Percentiles rank a stretch among this genome's conserved stretches.
These are phyloP conservation scores for Tolypocladium tundrense DNA, from an alignment of 2,329 filamentous ascomycete genomes.

Conservation along the genomic window DNA sequence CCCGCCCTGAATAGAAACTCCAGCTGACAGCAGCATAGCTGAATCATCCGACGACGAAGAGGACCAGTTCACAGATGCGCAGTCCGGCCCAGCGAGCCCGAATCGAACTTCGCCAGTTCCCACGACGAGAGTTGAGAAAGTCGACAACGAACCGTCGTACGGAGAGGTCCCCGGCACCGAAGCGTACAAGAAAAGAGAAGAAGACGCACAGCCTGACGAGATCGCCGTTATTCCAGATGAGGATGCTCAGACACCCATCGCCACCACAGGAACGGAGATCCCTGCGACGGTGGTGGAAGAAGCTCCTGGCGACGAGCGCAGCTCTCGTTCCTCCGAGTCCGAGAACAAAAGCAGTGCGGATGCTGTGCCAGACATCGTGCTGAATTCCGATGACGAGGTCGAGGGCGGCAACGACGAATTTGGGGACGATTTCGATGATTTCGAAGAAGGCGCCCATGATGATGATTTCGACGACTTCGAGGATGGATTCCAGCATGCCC, in stretches of 20 bases:
- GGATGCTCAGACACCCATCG: slow-evolving; percentile 12
- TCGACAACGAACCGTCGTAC: slow-evolving; percentile 40
- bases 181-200: slow-evolving; percentile 43
- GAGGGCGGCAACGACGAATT: slow-evolving; percentile 33
- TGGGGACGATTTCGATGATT: slow-evolving; percentile 52
- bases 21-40: slow-evolving; percentile 19
- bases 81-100: slow-evolving; percentile 37
- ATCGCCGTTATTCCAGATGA: slow-evolving; percentile 36
- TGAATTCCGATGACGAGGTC: slow-evolving; percentile 33
- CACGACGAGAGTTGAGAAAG: slow-evolving; percentile 47
- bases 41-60: slow-evolving; percentile 51
- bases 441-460: slow-evolving; percentile 46
- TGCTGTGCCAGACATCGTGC: slow-evolving; percentile 41
- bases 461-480: slow-evolving; percentile 62
- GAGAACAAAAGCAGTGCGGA: slow-evolving; percentile 38
- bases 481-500: slow-evolving; percentile 55
- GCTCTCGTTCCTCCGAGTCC: slow-evolving; percentile 33
- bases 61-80: slow-evolving; percentile 60
- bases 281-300: slow-evolving; percentile 42
- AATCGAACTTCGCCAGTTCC: slow-evolving; percentile 41
- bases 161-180: slow-evolving; percentile 53
- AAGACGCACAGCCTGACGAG: slow-evolving; percentile 51
- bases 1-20: neutral
- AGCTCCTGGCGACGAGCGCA: slow-evolving; percentile 29
- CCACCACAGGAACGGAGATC: slow-evolving; percentile 10